phyloP scores from a whole-genome alignment of 257 asterid species.

The Solanum medicagineum region DNA sequence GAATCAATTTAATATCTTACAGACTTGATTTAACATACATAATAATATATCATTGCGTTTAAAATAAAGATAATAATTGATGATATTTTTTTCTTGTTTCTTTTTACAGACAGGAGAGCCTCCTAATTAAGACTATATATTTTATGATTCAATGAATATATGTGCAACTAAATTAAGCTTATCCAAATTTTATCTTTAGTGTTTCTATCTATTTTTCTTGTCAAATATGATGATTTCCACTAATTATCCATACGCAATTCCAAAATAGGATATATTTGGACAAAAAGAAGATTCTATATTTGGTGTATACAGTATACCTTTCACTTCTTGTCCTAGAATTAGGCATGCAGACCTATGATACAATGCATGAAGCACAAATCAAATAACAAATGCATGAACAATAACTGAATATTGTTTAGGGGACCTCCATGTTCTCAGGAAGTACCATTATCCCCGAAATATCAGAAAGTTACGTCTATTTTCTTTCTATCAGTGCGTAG shows the following conservation, averaged over 20 bases:
- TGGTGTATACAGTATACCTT: neutral
- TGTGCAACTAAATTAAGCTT: neutral
- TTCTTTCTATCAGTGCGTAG: neutral
- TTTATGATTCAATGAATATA: neutral
- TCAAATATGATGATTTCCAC: neutral
- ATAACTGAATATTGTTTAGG: neutral
- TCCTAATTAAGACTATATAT: neutral
- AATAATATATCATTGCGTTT: neutral
- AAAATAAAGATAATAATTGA: neutral
- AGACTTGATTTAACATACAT: neutral
- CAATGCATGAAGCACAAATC: neutral
- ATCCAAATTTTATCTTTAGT: neutral
- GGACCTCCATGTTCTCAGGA: neutral
- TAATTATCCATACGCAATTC: neutral
- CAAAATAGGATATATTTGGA: neutral
- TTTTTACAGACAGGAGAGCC: neutral
- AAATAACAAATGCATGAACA: neutral
- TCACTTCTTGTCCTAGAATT: neutral
- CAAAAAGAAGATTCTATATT: neutral
- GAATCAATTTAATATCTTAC: neutral
- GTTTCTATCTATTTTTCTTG: neutral
- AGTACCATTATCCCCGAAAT: neutral
- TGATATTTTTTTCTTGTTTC: neutral
- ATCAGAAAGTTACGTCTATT: neutral
- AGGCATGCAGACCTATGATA: neutral